Conservation (phyloP, 768 basidiomycete genomes). For the Termitomyces sp. region DNA sequence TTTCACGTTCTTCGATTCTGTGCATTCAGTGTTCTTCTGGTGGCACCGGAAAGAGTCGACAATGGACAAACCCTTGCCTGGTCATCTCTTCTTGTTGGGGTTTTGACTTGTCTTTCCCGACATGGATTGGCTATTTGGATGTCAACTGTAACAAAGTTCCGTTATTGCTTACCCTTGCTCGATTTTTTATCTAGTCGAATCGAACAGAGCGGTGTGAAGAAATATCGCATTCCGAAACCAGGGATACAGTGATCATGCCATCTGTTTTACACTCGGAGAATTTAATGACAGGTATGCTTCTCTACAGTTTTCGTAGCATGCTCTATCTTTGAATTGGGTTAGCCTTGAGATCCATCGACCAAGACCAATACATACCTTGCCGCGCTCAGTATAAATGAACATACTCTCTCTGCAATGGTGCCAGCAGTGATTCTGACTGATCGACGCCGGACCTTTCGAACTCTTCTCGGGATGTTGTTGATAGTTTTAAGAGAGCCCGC, state of each 20-base stretch:
- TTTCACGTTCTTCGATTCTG: too few species aligned
- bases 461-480: neutral
- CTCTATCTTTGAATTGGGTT: neutral
- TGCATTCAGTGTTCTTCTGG: too few species aligned
- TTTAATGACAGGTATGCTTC: too few species aligned
- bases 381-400: neutral
- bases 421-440: conserved; percentile 11
- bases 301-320: neutral
- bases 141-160: too few species aligned
- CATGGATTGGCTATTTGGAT: neutral
- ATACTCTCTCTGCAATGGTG: neutral
- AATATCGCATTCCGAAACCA: neutral
- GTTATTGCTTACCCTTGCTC: neutral
- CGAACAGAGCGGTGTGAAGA: neutral
- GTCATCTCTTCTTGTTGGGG: too few species aligned
- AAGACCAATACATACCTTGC: neutral
- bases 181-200: conserved; percentile 1
- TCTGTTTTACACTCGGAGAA: too few species aligned
- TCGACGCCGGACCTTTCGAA: conserved; percentile 11
- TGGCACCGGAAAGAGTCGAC: too few species aligned
- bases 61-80: neutral
- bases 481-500: neutral
- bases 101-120: neutral
- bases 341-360: neutral
- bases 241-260: too few species aligned